These are phyloP conservation scores for Neocatenulostroma microsporum DNA, from an alignment of 2,329 filamentous ascomycete species.

Conservation along the genomic window DNA sequence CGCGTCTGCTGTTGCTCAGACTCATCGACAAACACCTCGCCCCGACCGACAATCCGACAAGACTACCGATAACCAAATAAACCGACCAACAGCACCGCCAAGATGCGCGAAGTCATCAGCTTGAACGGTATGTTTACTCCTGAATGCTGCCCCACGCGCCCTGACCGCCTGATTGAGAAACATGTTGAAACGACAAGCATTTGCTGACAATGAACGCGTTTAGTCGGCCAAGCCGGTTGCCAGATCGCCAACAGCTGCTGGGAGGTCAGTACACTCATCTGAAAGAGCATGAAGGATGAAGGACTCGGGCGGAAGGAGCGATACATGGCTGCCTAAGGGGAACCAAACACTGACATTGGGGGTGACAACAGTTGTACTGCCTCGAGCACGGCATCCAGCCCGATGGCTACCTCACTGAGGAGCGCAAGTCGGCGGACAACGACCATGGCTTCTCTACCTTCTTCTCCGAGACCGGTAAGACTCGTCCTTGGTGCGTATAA, in stretches of 20 bases:
- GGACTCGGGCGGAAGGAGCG: conserved; percentile 9
- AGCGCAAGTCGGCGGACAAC: conserved; percentile 86
- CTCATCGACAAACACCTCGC: conserved; percentile 1
- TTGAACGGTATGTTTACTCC: conserved; percentile 70
- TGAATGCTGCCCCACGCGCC: conserved; percentile 23
- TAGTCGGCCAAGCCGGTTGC: conserved; percentile 99
- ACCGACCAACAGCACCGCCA: conserved; percentile 34
- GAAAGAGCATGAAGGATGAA: conserved; percentile 11
- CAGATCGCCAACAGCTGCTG: conserved; percentile 99
- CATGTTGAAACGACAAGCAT: conserved; percentile 9
- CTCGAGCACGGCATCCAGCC: conserved; percentile 99
- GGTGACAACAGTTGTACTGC: conserved; percentile 85
- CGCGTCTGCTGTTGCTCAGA: conserved; percentile 3
- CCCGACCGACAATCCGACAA: conserved; percentile 4
- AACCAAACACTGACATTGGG: conserved; percentile 24
- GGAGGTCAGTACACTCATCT: conserved; percentile 67
- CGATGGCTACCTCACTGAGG: conserved; percentile 96
- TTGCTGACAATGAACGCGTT: conserved; percentile 48
- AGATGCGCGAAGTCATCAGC: conserved; percentile 98
- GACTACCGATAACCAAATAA: conserved; percentile 1
- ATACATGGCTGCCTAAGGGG: conserved; percentile 26
- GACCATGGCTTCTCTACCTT: conserved; percentile 99
- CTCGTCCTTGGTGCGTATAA: conserved; percentile 27
- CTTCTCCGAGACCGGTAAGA: conserved; percentile 98
- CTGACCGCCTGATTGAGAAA: conserved; percentile 34